Evolutionary conservation across 2,329 filamentous ascomycete species (phyloP), one percentile per base, ranked within the genome.

Genomic region (Raffaelea arxii): DNA sequence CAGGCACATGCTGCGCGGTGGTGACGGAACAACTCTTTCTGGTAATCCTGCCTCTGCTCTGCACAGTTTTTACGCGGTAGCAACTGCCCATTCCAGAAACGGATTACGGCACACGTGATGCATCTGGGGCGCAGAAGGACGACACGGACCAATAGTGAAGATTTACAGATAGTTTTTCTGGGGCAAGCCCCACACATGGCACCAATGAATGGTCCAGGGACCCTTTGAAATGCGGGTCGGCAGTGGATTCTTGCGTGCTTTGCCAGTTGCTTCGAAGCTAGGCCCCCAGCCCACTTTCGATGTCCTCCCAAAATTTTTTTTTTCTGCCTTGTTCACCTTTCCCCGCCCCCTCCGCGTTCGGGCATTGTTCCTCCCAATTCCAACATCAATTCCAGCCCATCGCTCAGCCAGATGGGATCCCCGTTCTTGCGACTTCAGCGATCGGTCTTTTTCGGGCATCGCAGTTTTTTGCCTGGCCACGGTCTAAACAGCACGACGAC

Each of bases 341-440:
- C 49, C 51, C 51, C 52, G 51, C 52, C 52, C 51, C 48, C 53
- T 54, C 53, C 53, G 51, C 47, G 43, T 49, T 52, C 48, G 49
- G 41, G 36, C 44, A 14, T 48, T 47, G 43, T 37, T 49, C 48
- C 38, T 51, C n/a, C 40, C 25, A 44, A 49, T 49, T 49, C 39
- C 38, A 46, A 52, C 41, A 41, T 44, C 45, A 24, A 45, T 45
- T 51, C 25, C 35, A 42, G 43, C 41, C 24, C 27, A 9, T 36
- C 14, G 16, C 16, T 12, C 32, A n/a, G n/a, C n/a, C n/a, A n/a
- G n/a, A n/a, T n/a, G n/a, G n/a, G n/a, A n/a, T n/a, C n/a, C n/a
- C n/a, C n/a, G n/a, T n/a, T n/a, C n/a, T n/a, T n/a, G n/a, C n/a
- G n/a, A n/a, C n/a, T n/a, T n/a, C n/a, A n/a, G n/a, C n/a, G n/a